Evolutionary conservation across 306 rosid species (phyloP).

Genomic region (Prunus fruticosa): DNA sequence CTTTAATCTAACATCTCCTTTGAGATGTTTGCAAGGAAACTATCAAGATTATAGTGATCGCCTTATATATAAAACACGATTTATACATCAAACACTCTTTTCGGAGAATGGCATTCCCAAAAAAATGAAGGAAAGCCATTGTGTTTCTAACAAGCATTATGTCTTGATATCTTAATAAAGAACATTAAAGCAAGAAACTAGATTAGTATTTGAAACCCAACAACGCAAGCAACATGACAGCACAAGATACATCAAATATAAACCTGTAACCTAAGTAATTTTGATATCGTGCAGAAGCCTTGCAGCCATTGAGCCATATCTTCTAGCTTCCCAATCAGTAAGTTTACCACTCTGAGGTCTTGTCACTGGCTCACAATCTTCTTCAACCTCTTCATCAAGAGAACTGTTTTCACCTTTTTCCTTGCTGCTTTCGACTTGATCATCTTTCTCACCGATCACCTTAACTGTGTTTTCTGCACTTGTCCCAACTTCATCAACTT

Average conservation of each 20-base stretch:
- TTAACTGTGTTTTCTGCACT: constrained; percentile 23
- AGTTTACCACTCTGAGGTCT: constrained; percentile 37
- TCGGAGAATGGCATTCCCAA: background rate
- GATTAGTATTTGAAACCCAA: background rate
- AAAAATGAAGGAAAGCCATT: background rate
- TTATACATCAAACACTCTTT: background rate
- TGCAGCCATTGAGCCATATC: constrained; percentile 86
- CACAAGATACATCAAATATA: background rate
- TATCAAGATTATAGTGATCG: background rate
- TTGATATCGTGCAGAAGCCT: constrained; percentile 73
- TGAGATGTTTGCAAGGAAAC: background rate
- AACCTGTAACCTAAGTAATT: constrained; percentile 37
- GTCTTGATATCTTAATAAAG: background rate
- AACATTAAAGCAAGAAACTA: background rate
- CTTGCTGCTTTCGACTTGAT: constrained; percentile 9
- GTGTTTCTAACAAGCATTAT: background rate
- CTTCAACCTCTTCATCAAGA: constrained; percentile 36
- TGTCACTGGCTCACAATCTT: constrained; percentile 26
- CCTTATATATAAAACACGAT: background rate
- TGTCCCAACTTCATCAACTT: constrained; percentile 23
- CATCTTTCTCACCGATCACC: constrained; percentile 24
- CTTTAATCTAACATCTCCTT: background rate
- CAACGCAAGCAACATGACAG: background rate
- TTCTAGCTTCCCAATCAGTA: constrained; percentile 82
- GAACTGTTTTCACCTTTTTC: constrained; percentile 16